Conservation (phyloP, 768 basidiomycete genomes). For the Naganishia kalamii region DNA sequence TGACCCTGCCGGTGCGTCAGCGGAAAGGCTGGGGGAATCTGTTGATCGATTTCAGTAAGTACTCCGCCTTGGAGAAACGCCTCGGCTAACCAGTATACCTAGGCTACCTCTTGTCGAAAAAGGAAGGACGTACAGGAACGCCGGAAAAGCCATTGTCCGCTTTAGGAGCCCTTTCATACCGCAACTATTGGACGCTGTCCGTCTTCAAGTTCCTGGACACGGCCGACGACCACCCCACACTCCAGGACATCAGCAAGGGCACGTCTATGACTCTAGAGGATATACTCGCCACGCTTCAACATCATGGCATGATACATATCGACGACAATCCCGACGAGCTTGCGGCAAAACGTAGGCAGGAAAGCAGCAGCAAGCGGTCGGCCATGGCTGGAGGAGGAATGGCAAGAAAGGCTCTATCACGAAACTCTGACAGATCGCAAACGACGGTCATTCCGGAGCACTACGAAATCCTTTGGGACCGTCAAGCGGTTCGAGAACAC, state of each 20-base stretch:
- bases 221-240: constrained; percentile 46
- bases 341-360: constrained; percentile 6
- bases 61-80: not conserved
- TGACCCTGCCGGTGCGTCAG: constrained; percentile 93
- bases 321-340: constrained; percentile 24
- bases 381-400: not conserved
- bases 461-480: constrained; percentile 73
- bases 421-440: constrained; percentile 40
- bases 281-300: constrained; percentile 64
- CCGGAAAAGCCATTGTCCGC: constrained; percentile 94
- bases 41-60: constrained; percentile 95
- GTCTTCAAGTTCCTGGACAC: constrained; percentile 70
- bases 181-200: constrained; percentile 85
- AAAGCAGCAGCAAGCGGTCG: not conserved
- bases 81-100: constrained; percentile 10
- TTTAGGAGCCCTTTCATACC: constrained; percentile 88
- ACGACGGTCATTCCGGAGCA: constrained; percentile 53
- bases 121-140: constrained; percentile 80
- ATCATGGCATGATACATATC: constrained; percentile 64
- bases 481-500: constrained; percentile 59
- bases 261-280: constrained; percentile 92
- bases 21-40: constrained; percentile 94
- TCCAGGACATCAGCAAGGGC: constrained; percentile 67
- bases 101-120: constrained; percentile 96
- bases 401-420: constrained; percentile 31